Percentiles rank a stretch among this genome's conserved stretches.
These are phyloP conservation scores for Apiospora malaysiana DNA, from an alignment of 2,329 filamentous ascomycete species.

Conservation along the genomic window DNA sequence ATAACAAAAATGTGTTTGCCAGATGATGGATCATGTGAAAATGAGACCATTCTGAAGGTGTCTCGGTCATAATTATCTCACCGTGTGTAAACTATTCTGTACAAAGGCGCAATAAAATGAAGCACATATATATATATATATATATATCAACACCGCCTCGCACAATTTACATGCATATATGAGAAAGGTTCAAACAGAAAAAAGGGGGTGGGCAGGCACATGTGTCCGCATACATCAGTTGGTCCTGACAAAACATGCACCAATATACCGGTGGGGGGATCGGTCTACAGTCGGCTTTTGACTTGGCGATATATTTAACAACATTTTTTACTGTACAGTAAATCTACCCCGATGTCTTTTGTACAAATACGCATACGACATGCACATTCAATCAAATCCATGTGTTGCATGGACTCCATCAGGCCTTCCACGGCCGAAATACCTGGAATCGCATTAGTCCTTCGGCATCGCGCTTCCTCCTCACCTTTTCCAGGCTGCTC, in stretches of 20 bases:
- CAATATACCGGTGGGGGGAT: no score
- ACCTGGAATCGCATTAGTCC: conserved; percentile 58
- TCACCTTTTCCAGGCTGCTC: conserved; percentile 65
- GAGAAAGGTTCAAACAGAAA: neutral
- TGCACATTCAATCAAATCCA: conserved; percentile 28
- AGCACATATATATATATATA: conserved; percentile 31
- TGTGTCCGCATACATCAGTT: conserved; percentile 20
- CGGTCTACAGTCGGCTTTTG: no score
- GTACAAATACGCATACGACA: conserved; percentile 13
- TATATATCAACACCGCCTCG: conserved; percentile 25
- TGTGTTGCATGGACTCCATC: conserved; percentile 31
- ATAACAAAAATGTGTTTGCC: neutral
- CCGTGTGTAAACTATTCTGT: neutral
- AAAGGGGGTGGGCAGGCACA: conserved; percentile 25
- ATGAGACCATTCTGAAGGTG: neutral
- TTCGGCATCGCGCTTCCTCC: conserved; percentile 50
- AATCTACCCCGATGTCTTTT: neutral
- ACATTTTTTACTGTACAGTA: conserved; percentile 41
- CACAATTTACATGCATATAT: neutral
- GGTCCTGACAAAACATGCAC: no score
- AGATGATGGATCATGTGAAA: neutral
- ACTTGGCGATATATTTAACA: conserved; percentile 14
- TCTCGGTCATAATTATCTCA: neutral
- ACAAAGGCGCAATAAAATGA: conserved; percentile 26
- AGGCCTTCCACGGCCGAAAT: conserved; percentile 54